phyloP scores from a whole-genome alignment of 345 rosid species.

The Gossypium australe region DNA sequence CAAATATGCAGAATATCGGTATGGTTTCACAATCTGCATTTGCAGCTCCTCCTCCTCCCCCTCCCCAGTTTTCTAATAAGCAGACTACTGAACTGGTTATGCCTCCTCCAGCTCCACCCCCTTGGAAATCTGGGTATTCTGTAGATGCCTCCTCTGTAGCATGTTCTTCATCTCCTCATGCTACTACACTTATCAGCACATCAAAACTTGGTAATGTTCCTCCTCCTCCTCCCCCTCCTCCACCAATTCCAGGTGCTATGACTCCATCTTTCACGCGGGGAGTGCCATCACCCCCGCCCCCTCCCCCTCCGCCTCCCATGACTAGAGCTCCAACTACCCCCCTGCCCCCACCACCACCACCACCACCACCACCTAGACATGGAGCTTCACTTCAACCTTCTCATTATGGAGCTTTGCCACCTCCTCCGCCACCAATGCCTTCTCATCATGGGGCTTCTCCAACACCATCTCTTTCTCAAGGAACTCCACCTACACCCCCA shows the following conservation, averaged over 20 bases:
- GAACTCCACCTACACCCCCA: background rate
- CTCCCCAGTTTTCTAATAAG: conserved; percentile 29
- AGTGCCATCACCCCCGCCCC: conserved; percentile 14
- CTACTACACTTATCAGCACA: conserved; percentile 12
- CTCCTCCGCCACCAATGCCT: conserved; percentile 22
- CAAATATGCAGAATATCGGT: conserved; percentile 20
- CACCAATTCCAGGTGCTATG: background rate
- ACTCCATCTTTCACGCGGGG: conserved; percentile 25
- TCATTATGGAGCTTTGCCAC: conserved; percentile 22
- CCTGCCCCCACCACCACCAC: background rate
- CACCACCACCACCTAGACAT: background rate
- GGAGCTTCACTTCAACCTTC: conserved; percentile 16
- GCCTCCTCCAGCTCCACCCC: conserved; percentile 53
- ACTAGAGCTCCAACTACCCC: conserved; percentile 17
- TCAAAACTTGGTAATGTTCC: conserved; percentile 3
- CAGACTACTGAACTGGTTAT: conserved; percentile 27
- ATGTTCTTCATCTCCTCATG: conserved; percentile 21
- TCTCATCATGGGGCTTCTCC: conserved; percentile 25
- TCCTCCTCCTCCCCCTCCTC: background rate
- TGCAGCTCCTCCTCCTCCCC: conserved; percentile 30
- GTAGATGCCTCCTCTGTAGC: conserved; percentile 18
- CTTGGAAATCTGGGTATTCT: conserved; percentile 49
- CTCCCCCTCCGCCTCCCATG: conserved; percentile 19
- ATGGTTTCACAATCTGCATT: conserved; percentile 23
- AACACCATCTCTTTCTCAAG: conserved; percentile 17